phyloP scores from a whole-genome alignment of 2,329 filamentous ascomycete species.

The Alternaria sp. region DNA sequence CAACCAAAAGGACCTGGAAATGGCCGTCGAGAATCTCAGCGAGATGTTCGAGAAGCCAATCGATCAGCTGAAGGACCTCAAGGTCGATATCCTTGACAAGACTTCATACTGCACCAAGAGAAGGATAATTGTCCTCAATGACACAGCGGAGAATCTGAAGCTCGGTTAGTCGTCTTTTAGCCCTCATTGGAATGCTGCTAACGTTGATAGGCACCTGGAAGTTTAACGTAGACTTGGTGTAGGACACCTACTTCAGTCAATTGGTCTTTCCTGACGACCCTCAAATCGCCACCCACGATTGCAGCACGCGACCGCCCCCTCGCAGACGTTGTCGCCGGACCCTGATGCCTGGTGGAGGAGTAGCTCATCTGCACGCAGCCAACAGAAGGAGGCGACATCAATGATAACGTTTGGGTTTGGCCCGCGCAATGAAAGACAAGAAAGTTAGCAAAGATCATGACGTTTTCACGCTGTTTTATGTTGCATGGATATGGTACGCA shows the following conservation, averaged over 20 bases:
- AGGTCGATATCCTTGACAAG: constrained; percentile 99
- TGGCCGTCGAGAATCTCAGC: constrained; percentile 96
- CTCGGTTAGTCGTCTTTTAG: constrained; percentile 66
- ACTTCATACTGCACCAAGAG: constrained; percentile 96
- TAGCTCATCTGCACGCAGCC: neutral
- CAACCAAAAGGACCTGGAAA: constrained; percentile 96
- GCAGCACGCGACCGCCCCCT: neutral
- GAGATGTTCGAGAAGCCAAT: constrained; percentile 99
- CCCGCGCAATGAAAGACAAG: neutral
- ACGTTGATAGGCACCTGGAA: constrained; percentile 41
- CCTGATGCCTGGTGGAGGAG: accelerated
- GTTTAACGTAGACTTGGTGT: constrained; percentile 41
- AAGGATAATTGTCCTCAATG: constrained; percentile 85
- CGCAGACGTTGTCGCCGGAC: neutral
- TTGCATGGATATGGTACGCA: constrained; percentile 20
- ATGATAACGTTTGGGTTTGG: neutral
- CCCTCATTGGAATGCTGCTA: constrained; percentile 10
- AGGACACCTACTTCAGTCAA: neutral
- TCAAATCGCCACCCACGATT: neutral
- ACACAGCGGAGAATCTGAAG: constrained; percentile 91
- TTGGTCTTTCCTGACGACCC: neutral
- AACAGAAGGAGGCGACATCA: neutral
- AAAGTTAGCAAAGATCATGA: neutral
- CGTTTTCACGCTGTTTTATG: constrained; percentile 8
- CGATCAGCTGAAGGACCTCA: constrained; percentile 82